Evolutionary conservation across 495 filamentous ascomycete species (phyloP).

Genomic region (Talaromyces trachyspermus): DNA sequence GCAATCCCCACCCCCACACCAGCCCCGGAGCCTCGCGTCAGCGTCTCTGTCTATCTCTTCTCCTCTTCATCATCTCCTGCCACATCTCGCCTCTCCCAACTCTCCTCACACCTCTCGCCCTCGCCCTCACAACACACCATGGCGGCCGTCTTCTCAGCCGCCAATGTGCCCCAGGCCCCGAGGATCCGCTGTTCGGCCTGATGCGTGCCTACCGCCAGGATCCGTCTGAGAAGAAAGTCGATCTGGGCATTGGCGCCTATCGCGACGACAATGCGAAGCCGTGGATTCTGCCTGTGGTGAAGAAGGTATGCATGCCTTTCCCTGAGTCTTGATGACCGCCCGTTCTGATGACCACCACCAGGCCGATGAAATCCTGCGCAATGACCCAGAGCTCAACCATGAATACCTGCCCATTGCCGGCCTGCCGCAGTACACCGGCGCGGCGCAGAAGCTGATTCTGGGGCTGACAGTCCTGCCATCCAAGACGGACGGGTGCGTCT

Average conservation of each 20-base stretch:
- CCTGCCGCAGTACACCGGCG: slow-evolving; percentile 71
- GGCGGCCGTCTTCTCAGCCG: slow-evolving; percentile 67
- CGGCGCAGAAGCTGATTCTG: slow-evolving; percentile 84
- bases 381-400: slow-evolving; percentile 87
- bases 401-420: slow-evolving; percentile 98
- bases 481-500: slow-evolving; percentile 65
- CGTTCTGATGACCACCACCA: slow-evolving; percentile 25
- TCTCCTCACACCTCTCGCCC: too few relatives aligned
- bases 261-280: slow-evolving; percentile 92
- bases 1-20: too few relatives aligned
- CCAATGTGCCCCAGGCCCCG: slow-evolving; percentile 80
- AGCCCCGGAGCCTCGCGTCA: too few relatives aligned
- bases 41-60: too few relatives aligned
- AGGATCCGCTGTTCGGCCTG: slow-evolving; percentile 92
- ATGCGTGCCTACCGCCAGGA: slow-evolving; percentile 86
- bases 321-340: slow-evolving; percentile 7
- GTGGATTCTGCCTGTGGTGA: slow-evolving; percentile 96
- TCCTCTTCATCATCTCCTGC: too few relatives aligned
- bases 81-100: slow-evolving; percentile 33
- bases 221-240: slow-evolving; percentile 78
- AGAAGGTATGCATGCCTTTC: slow-evolving; percentile 57
- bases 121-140: too few relatives aligned
- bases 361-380: slow-evolving; percentile 83
- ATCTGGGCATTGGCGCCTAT: slow-evolving; percentile 95
- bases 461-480: slow-evolving; percentile 75